Evolutionary conservation across 2,329 filamentous ascomycete genomes (phyloP).

Genomic region (Verticillium nubilum): DNA sequence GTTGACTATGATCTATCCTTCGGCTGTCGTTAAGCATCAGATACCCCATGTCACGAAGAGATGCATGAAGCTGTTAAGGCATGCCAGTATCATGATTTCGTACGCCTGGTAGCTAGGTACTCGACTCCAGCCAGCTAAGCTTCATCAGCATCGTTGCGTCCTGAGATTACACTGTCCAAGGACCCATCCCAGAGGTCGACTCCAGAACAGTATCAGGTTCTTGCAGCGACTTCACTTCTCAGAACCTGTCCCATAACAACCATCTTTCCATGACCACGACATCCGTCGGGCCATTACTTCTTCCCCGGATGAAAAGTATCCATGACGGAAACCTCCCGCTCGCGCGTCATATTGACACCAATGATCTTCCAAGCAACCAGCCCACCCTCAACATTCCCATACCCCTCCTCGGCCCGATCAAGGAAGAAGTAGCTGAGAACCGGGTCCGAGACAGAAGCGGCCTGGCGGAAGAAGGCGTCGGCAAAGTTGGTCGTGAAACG

Average conservation of each 20-base stretch:
- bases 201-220: no score
- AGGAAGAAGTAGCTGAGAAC: constrained; percentile 1
- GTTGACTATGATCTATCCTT: no score
- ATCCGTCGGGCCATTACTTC: neutral
- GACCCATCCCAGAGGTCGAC: no score
- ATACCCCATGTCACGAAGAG: no score
- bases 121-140: no score
- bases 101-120: neutral
- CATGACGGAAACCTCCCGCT: neutral
- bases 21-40: no score
- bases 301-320: neutral
- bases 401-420: neutral
- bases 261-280: neutral
- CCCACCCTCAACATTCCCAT: neutral
- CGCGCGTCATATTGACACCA: neutral
- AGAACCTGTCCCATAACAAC: neutral
- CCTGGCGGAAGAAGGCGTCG: neutral
- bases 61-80: neutral
- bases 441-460: neutral
- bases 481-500: neutral
- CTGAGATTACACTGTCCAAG: no score
- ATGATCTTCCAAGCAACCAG: neutral
- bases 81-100: neutral
- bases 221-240: neutral
- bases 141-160: no score